Conservation (phyloP, 192 early-diverging fungal genomes). For the Radiomyces spectabilis region DNA sequence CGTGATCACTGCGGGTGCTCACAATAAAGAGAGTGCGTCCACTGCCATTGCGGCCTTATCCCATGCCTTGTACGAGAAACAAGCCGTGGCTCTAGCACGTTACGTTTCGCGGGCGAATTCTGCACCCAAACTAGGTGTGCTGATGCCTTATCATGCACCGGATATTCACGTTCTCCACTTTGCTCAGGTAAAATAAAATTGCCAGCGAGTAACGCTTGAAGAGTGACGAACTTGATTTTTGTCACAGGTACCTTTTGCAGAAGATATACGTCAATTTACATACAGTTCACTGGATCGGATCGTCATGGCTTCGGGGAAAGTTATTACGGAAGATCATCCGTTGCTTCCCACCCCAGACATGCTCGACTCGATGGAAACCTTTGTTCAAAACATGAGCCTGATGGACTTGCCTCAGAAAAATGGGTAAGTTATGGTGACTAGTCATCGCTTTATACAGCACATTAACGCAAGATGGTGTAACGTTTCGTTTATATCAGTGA, state of each 20-base stretch:
- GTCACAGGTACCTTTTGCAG: slow-evolving; percentile 53
- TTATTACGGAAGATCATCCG: slow-evolving; percentile 31
- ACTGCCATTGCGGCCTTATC: slow-evolving; percentile 44
- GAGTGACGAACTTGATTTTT: not conserved
- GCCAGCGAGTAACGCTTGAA: not conserved
- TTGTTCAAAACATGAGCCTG: slow-evolving; percentile 54
- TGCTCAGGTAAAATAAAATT: slow-evolving; percentile 24
- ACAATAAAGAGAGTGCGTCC: slow-evolving; percentile 18
- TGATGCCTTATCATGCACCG: slow-evolving; percentile 44
- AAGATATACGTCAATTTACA: slow-evolving; percentile 50
- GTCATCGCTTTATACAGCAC: too few species aligned
- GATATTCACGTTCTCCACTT: slow-evolving; percentile 36
- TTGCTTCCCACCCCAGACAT: slow-evolving; percentile 43
- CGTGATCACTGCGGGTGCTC: slow-evolving; percentile 40
- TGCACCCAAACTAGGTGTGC: slow-evolving; percentile 53
- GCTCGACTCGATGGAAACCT: slow-evolving; percentile 39
- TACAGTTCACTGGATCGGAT: slow-evolving; percentile 46
- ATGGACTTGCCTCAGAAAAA: too few species aligned
- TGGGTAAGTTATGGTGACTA: too few species aligned
- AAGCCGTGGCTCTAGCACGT: slow-evolving; percentile 50
- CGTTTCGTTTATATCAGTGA: too few species aligned
- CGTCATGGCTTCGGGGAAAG: slow-evolving; percentile 29
- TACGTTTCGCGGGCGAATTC: slow-evolving; percentile 45
- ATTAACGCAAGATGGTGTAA: too few species aligned
- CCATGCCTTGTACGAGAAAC: slow-evolving; percentile 39